Evolutionary conservation across 83 land plant species (phyloP), one percentile per base, ranked within the genome.

Genomic region (Picea abies): DNA sequence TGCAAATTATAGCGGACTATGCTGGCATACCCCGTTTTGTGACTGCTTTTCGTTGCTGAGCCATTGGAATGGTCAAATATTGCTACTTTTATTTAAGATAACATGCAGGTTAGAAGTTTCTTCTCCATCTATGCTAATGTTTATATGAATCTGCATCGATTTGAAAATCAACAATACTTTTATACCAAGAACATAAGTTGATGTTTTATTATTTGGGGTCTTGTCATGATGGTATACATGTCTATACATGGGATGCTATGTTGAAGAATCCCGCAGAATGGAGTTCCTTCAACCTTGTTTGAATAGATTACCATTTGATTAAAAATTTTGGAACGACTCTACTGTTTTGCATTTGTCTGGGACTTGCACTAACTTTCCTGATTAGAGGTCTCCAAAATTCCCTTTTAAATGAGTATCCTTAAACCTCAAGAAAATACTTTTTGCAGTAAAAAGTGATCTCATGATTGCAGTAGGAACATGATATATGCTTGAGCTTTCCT

Each of bases 11-110:
- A n/a, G 60, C 78, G 11, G 78, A 76, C 78, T 76, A 52, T 76
- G 78, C 78, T 3, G 78, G 23, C 60, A 76, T 76, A 76, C 78
- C 78, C 3, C 78, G 78, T 4, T 76, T 76, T 76, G 78, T 76
- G 60, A 76, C 78, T 9, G 78, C 78, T 52, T 76, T 76, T 17
- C 78, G 60, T 52, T 52, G 78, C 60, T 76, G 78, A 76, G 78
- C 61, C 78, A 52, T 52, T 52, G 56, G 60, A 76, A 23, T 76
- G 60, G 78, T 56, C 9, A 49, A 52, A 5, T 22, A 44, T 72
- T 41, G 49, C 22, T 19, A 72, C 76, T 72, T 49, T 49, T 49
- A 20, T 41, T 72, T 44, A 22, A 47, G 29, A 75, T 75, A 14
- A 76, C 60, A 49, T 76, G 26, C 60, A 23, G 32, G 61, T 76